phyloP scores from a whole-genome alignment of 306 rosid genomes.

The Vicia sativa region DNA sequence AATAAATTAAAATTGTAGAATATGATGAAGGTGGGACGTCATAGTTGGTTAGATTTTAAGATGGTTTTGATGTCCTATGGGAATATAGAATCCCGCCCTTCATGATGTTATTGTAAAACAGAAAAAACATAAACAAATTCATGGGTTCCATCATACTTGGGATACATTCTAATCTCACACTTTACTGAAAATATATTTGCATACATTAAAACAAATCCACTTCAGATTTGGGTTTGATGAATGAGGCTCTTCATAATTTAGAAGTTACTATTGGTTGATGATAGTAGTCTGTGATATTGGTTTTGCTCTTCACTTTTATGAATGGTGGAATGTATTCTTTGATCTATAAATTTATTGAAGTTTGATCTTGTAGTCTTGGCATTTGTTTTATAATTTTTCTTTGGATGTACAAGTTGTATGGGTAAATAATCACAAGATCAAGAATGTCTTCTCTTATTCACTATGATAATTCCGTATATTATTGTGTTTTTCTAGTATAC shows the following conservation, averaged over 20 bases:
- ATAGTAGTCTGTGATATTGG: not conserved
- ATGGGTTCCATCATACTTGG: not conserved
- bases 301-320: slow-evolving; percentile 31
- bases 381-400: not conserved
- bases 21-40: not conserved
- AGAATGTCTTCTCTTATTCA: slow-evolving; percentile 30
- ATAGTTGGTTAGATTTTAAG: slow-evolving; percentile 11
- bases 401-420: slow-evolving; percentile 25
- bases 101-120: not conserved
- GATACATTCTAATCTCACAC: not conserved
- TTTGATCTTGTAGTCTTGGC: slow-evolving; percentile 21
- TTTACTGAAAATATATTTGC: not conserved
- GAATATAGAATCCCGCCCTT: not conserved
- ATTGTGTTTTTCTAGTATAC: slow-evolving; percentile 24
- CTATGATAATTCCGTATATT: slow-evolving; percentile 7
- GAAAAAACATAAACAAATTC: not conserved
- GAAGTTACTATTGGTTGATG: slow-evolving; percentile 28
- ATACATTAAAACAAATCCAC: not conserved
- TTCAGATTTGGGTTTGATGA: slow-evolving; percentile 14
- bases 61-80: not conserved
- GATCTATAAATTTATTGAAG: slow-evolving; percentile 20
- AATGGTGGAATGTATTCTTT: slow-evolving; percentile 15
- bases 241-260: slow-evolving; percentile 1
- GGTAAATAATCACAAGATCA: slow-evolving; percentile 12
- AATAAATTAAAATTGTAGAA: not conserved